Evolutionary conservation across 176 grass and related monocot genomes (phyloP), one percentile per base, ranked within the genome.

Genomic region (Urochloa ruziziensis): DNA sequence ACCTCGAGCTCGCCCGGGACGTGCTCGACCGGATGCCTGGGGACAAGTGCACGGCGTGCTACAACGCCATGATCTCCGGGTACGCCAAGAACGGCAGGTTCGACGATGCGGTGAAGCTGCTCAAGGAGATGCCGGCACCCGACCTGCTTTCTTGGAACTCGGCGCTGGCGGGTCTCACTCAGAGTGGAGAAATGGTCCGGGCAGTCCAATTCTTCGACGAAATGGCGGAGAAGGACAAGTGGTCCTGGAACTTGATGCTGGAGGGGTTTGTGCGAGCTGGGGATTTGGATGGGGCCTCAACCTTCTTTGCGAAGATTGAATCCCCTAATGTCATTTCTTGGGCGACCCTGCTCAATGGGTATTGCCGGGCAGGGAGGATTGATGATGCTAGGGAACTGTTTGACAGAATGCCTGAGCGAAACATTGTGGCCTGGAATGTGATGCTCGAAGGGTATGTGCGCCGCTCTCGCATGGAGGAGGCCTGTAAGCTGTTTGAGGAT

Each of bases 191-290:
- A 48, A 89, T 89, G 66, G 70, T 34, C 13, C 72, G 13, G 11
- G 84, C 80, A 0, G 74, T 66, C 63, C 32, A 70, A 3, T 91
- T 94, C 77, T 91, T 94, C 3, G 28, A 91, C 8, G 40, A 84
- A 25, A 91, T 94, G 83, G 76, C 44, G 0, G 70, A 78, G 60
- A 91, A 75, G 82, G 89, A 91, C 79, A 23, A 59, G 7, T 66
- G 84, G 32, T 94, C 92, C 52, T 91, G 86, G 83, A 94, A 94
- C 86, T 78, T 94, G 62, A 86, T 89, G 83, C 75, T 94, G 37
- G 89, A 87, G n/a, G 92, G 92, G 1, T 84, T 76, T 62, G 83
- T 91, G 78, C 76, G 80, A 28, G 37, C 80, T 69, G 80, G 89
- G 3, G 80, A 91, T 82, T 59, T 91, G 47, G 79, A 73, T 5